Percentiles rank a stretch among this genome's conserved stretches.
Conservation (phyloP, 2,329 filamentous ascomycete species). For the Penicillium fuscoglaucum region DNA sequence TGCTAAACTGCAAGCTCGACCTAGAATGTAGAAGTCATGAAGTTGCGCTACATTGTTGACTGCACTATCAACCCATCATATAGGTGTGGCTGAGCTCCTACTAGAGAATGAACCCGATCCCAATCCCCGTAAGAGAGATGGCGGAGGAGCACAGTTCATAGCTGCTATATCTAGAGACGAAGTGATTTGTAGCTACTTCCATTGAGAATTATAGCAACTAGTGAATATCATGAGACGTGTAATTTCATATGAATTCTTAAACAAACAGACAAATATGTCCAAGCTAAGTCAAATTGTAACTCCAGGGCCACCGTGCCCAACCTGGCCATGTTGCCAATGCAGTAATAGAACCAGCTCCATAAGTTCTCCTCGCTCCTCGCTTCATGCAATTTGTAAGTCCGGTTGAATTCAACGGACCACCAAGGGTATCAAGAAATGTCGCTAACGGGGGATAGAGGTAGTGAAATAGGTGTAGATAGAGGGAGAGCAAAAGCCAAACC, state of each 20-base stretch:
- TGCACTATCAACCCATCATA: not conserved
- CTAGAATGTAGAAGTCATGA: not conserved
- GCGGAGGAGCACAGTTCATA: not conserved
- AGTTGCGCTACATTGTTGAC: not conserved
- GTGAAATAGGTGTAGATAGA: not conserved
- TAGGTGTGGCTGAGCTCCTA: not conserved
- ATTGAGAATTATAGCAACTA: not conserved
- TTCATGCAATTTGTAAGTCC: constrained; percentile 7
- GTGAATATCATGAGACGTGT: not conserved
- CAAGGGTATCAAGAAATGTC: constrained; percentile 15
- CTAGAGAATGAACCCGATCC: not conserved
- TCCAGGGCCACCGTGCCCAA: not conserved
- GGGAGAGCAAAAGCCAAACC: not conserved
- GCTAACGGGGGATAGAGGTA: not conserved
- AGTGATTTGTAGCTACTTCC: not conserved
- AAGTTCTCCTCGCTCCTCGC: not conserved
- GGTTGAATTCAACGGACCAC: not conserved
- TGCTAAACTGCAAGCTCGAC: not conserved
- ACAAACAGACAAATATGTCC: not conserved
- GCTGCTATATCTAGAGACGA: not conserved
- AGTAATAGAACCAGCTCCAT: constrained; percentile 2
- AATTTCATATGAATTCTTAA: not conserved
- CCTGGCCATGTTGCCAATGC: not conserved
- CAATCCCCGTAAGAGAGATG: not conserved
- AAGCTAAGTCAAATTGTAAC: not conserved